Base-by-base conservation (phyloP, 192 early-diverging fungal species). In the Radiomyces spectabilis region DNA sequence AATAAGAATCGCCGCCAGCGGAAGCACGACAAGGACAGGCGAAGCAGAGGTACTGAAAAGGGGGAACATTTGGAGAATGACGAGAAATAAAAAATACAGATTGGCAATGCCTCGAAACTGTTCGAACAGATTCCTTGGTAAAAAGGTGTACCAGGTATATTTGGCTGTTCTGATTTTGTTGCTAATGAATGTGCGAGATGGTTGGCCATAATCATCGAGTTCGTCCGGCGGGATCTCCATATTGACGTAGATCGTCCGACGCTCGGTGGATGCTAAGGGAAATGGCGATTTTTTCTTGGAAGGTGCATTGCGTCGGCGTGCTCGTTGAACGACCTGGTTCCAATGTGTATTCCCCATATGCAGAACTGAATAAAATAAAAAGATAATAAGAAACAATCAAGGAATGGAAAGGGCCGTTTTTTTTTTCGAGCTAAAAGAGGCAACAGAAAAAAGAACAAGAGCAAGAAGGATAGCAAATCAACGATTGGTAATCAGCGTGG, bases 91-190 rank as follows among this genome's bases (percentile, higher is more conserved):
- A 64, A 98, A 98, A 65, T 94, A 98, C n/a, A 95, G 82, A 73
- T 98, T 98, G 42, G 95, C 95, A 12, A 93, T 78, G 19, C 84
- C 79, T 5, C 90, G 82, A 66, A 98, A 98, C 73, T 98, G 93
- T 77, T 96, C 94, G 64, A 89, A 87, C 49, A 98, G 65, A 59
- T 94, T 94, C 64, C 91, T 94, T 29, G 94, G 94, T 24, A 98
- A 68, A 65, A 98, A 98, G 0, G 87, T 88, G 4, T 89, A 56
- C 10, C 89, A 64, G 5, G 89, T 90, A 74, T 98, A 98, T 63
- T 96, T 98, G 30, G 84, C 77, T 1, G 94, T 97, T 32, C 77
- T 68, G 33, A 97, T 82, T 53, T 89, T 84, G 73, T 96, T 96
- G n/a, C 25, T 18, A 5, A 51, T 29, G 34, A 31, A 64, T 24